Evolutionary conservation across 2,329 filamentous ascomycete species (phyloP).

Genomic region (Talaromyces verruculosus): DNA sequence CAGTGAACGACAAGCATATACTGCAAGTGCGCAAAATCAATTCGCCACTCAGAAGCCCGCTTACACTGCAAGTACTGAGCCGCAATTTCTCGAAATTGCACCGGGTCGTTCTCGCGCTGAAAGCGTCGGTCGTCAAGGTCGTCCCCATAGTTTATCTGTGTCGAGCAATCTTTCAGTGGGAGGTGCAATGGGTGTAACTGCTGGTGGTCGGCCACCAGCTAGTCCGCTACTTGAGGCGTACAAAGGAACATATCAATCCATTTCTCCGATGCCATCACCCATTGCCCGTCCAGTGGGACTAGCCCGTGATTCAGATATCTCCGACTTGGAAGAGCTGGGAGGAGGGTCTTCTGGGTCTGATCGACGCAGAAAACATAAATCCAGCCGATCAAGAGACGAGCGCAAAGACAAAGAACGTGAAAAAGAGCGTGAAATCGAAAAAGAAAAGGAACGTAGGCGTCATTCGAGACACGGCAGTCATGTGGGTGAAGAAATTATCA

Average conservation of each 20-base stretch:
- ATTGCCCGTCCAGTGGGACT: constrained; percentile 49
- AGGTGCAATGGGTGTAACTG: constrained; percentile 32
- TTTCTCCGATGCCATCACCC: constrained; percentile 91
- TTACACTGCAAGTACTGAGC: constrained; percentile 30
- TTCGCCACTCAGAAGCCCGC: constrained; percentile 30
- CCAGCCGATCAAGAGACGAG: constrained; percentile 22
- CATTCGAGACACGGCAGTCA: constrained; percentile 31
- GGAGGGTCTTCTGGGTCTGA: constrained; percentile 23
- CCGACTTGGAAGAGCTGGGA: constrained; percentile 50
- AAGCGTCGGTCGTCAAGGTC: constrained; percentile 17
- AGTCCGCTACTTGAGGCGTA: constrained; percentile 91
- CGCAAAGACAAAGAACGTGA: constrained; percentile 15
- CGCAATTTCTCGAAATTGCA: constrained; percentile 35
- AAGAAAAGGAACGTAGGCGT: constrained; percentile 24
- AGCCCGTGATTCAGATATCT: constrained; percentile 56
- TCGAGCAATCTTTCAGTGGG: constrained; percentile 42
- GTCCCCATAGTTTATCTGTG: constrained; percentile 37
- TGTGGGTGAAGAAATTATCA: constrained; percentile 36
- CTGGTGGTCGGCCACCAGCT: constrained; percentile 58
- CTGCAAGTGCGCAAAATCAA: constrained; percentile 30
- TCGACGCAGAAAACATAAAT: constrained; percentile 16
- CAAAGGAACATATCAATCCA: constrained; percentile 87
- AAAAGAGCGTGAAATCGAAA: constrained; percentile 19
- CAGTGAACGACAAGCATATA: constrained; percentile 26
- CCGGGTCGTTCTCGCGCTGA: constrained; percentile 29